Percentiles rank a stretch among this genome's conserved stretches.
phyloP scores from a whole-genome alignment of 2,329 filamentous ascomycete species.

The Ophioceras dolichostomum region DNA sequence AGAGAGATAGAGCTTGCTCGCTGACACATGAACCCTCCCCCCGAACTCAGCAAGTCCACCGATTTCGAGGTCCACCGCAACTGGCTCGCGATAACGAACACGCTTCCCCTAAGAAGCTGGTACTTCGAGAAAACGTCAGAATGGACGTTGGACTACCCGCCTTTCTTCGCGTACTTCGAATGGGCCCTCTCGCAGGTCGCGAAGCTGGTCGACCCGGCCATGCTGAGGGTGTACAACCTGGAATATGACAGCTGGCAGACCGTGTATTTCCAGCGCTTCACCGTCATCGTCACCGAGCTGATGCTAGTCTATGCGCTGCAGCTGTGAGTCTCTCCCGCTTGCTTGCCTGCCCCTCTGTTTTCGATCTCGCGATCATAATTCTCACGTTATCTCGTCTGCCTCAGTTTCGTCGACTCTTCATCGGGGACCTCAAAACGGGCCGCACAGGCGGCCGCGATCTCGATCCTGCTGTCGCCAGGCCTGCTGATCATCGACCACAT shows the following conservation, averaged over 20 bases:
- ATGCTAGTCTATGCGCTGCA: conserved; percentile 74
- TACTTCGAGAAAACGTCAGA: conserved; percentile 96
- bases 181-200: conserved; percentile 80
- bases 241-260: conserved; percentile 89
- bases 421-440: conserved; percentile 54
- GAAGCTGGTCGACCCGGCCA: conserved; percentile 61
- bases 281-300: conserved; percentile 76
- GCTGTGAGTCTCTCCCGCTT: conserved; percentile 30
- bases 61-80: conserved; percentile 99
- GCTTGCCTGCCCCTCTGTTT: neutral
- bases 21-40: neutral
- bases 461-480: conserved; percentile 81
- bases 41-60: conserved; percentile 92
- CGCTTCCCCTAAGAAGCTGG: conserved; percentile 77
- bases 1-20: conserved; percentile 5
- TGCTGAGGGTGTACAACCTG: conserved; percentile 72
- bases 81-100: conserved; percentile 94
- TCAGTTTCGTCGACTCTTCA: conserved; percentile 63
- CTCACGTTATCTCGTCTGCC: neutral
- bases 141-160: conserved; percentile 99
- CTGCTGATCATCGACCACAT: conserved; percentile 96
- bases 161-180: conserved; percentile 96
- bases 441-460: conserved; percentile 77
- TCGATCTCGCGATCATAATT: neutral
- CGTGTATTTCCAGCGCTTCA: conserved; percentile 82